Conservation (phyloP, 768 basidiomycete genomes). For the Mycena indigotica region DNA sequence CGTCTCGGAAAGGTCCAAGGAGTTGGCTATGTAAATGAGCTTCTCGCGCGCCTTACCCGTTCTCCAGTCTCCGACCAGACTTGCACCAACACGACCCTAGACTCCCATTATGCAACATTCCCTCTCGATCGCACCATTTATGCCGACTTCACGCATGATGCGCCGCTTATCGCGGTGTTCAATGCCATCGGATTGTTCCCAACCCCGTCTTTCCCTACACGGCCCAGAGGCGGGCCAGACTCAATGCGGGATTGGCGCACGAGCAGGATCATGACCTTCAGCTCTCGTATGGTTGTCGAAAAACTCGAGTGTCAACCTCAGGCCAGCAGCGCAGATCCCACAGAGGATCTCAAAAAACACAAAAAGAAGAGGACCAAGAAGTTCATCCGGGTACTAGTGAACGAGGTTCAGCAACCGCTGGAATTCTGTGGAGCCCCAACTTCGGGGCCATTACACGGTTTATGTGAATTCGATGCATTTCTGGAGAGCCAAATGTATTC, state of each 20-base stretch:
- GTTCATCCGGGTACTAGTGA: conserved; percentile 26
- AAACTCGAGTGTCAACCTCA: conserved; percentile 50
- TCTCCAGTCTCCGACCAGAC: conserved; percentile 66
- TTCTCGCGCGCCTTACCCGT: conserved; percentile 76
- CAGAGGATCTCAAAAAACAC: conserved; percentile 25
- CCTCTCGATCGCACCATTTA: conserved; percentile 68
- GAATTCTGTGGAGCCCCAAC: conserved; percentile 57
- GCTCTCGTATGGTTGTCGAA: conserved; percentile 73
- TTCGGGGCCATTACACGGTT: conserved; percentile 38
- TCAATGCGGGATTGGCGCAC: conserved; percentile 52
- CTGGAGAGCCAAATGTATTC: conserved; percentile 74
- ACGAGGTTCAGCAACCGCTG: conserved; percentile 68
- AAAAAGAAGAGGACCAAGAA: neutral
- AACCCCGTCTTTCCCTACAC: neutral
- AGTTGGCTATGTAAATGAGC: conserved; percentile 86
- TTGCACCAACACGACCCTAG: conserved; percentile 75
- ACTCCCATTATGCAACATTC: conserved; percentile 64
- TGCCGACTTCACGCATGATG: conserved; percentile 65
- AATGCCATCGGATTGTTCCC: neutral
- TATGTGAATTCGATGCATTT: conserved; percentile 69
- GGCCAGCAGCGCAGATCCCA: conserved; percentile 3
- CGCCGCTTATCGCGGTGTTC: neutral
- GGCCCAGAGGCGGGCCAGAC: conserved; percentile 25
- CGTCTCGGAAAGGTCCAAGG: conserved; percentile 75
- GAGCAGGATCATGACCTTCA: conserved; percentile 71